These are phyloP conservation scores for Daldinia concentrica DNA, from an alignment of 495 filamentous ascomycete genomes.

Conservation along the genomic window DNA sequence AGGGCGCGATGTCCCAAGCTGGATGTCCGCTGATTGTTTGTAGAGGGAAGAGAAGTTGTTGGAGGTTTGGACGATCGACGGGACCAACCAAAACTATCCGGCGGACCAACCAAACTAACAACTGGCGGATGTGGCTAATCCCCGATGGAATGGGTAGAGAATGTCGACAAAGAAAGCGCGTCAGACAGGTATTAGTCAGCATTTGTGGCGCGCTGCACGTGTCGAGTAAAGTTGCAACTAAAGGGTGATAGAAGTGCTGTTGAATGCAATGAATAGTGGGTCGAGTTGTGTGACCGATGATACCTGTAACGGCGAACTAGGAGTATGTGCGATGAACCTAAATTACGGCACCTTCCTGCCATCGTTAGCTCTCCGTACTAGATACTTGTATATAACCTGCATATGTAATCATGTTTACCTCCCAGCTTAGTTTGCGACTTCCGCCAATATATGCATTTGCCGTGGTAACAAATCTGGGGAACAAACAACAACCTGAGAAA, in stretches of 20 bases:
- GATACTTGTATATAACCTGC: background rate
- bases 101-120: background rate
- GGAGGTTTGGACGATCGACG: slow-evolving; percentile 6
- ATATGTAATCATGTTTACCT: background rate
- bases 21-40: slow-evolving; percentile 43
- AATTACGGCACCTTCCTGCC: background rate
- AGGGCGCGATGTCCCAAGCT: slow-evolving; percentile 46
- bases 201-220: background rate
- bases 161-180: background rate
- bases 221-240: background rate
- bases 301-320: background rate
- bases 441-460: background rate
- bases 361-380: background rate
- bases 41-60: slow-evolving; percentile 5
- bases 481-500: background rate
- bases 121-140: background rate
- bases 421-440: background rate
- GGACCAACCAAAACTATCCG: slow-evolving; percentile 2
- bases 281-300: background rate
- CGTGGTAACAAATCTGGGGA: background rate
- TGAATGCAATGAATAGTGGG: background rate
- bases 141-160: background rate
- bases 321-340: background rate
- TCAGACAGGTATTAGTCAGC: background rate
- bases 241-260: background rate